Evolutionary conservation across 371 early-diverging fungal species (phyloP).

Genomic region (Funneliformis caledonium): DNA sequence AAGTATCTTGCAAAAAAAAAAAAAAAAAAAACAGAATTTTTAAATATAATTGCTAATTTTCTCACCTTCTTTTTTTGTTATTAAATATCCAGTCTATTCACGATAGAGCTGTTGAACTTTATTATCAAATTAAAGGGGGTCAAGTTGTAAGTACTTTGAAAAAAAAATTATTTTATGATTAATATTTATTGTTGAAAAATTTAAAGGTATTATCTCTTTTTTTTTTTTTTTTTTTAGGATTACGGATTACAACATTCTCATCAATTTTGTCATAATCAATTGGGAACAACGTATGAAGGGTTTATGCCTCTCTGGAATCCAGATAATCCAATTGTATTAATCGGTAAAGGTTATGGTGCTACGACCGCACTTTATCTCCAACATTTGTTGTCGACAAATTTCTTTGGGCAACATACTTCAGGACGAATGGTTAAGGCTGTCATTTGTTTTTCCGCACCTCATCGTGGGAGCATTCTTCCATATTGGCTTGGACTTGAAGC

Average conservation of each 20-base stretch:
- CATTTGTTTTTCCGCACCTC: slow-evolving; percentile 38
- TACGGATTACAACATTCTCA: slow-evolving; percentile 41
- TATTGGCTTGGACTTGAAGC: slow-evolving; percentile 41
- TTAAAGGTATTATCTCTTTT: background rate
- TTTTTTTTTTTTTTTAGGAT: slow-evolving; percentile 27
- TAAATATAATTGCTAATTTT: background rate
- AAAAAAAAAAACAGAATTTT: background rate
- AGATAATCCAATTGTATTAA: slow-evolving; percentile 42
- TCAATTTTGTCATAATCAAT: slow-evolving; percentile 40
- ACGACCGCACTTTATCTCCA: slow-evolving; percentile 41
- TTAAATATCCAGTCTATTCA: slow-evolving; percentile 27
- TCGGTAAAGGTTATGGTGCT: slow-evolving; percentile 43
- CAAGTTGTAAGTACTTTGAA: slow-evolving; percentile 19
- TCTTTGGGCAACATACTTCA: slow-evolving; percentile 35
- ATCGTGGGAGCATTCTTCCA: slow-evolving; percentile 40
- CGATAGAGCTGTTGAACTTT: slow-evolving; percentile 42
- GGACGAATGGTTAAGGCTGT: slow-evolving; percentile 41
- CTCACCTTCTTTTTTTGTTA: background rate
- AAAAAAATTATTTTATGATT: background rate
- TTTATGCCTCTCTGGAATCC: slow-evolving; percentile 37
- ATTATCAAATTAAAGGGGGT: slow-evolving; percentile 43
- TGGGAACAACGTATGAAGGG: slow-evolving; percentile 38
- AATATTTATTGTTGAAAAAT: background rate
- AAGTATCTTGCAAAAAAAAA: slow-evolving; percentile 2
- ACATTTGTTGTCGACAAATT: slow-evolving; percentile 41